phyloP scores from a whole-genome alignment of 495 filamentous ascomycete species.

The Rhizodiscina lignyota region DNA sequence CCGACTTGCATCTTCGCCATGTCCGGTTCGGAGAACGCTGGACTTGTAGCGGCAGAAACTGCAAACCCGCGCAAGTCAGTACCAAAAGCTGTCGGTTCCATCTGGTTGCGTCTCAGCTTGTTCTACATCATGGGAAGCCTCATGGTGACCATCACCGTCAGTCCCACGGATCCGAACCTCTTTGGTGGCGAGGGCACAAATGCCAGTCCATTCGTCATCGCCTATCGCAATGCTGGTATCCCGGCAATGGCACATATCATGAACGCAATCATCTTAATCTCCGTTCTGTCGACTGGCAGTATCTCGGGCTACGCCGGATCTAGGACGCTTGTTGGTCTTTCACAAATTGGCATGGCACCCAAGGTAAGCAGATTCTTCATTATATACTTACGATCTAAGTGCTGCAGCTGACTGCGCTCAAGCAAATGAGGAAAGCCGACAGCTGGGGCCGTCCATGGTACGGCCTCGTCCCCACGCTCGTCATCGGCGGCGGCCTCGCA shows the following conservation, averaged over 20 bases:
- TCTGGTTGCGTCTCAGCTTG: slow-evolving; percentile 13
- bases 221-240: slow-evolving; percentile 12
- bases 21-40: slow-evolving; percentile 12
- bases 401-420: background rate
- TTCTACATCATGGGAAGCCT: slow-evolving; percentile 14
- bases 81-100: slow-evolving; percentile 12
- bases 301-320: slow-evolving; percentile 10
- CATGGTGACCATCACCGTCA: slow-evolving; percentile 13
- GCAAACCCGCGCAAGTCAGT: slow-evolving; percentile 11
- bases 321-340: slow-evolving; percentile 10
- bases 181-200: slow-evolving; percentile 13
- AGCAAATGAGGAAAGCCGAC: slow-evolving; percentile 9
- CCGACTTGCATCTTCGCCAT: slow-evolving; percentile 15
- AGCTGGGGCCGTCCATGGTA: slow-evolving; percentile 12
- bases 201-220: slow-evolving; percentile 15
- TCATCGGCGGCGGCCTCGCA: slow-evolving; percentile 12
- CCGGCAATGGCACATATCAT: slow-evolving; percentile 11
- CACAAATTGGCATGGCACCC: slow-evolving; percentile 14
- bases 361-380: background rate
- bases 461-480: slow-evolving; percentile 8
- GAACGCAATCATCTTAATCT: slow-evolving; percentile 17
- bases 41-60: slow-evolving; percentile 13
- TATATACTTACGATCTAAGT: too few relatives aligned
- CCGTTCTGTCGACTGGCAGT: slow-evolving; percentile 11
- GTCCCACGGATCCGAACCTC: slow-evolving; percentile 9